Percentiles rank a stretch among this genome's conserved stretches.
These are phyloP conservation scores for Telfairia occidentalis DNA, from an alignment of 331 rosid genomes.

Conservation along the genomic window DNA sequence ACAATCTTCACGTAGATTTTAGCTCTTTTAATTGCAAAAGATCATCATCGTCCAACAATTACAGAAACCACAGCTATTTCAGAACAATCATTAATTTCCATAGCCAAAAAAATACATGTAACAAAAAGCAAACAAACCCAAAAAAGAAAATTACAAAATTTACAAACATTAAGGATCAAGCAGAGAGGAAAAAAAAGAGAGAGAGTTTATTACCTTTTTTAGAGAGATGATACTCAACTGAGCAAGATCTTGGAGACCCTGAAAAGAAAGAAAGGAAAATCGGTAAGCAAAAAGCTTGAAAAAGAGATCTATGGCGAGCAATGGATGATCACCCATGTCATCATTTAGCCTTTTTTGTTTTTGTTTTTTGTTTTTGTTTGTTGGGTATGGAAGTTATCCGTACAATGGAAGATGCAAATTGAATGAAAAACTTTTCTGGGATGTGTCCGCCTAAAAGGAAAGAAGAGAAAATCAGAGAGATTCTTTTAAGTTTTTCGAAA, in stretches of 20 bases:
- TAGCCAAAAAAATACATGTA: neutral
- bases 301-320: slow-evolving; percentile 9
- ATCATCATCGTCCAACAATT: neutral
- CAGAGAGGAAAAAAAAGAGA: neutral
- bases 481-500: neutral
- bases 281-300: neutral
- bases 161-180: neutral
- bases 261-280: neutral
- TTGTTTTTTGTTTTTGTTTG: neutral
- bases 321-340: neutral
- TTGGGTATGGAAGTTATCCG: neutral
- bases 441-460: neutral
- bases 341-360: neutral
- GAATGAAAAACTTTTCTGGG: neutral
- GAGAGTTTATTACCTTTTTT: neutral
- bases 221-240: neutral
- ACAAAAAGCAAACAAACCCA: neutral
- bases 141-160: slow-evolving; percentile 1
- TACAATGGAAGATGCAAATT: slow-evolving; percentile 2
- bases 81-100: neutral
- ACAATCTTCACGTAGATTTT: neutral
- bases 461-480: neutral
- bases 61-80: neutral
- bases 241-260: neutral
- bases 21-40: neutral